Evolutionary conservation across 257 asterid genomes (phyloP).

Genomic region (Cordia subcordata): DNA sequence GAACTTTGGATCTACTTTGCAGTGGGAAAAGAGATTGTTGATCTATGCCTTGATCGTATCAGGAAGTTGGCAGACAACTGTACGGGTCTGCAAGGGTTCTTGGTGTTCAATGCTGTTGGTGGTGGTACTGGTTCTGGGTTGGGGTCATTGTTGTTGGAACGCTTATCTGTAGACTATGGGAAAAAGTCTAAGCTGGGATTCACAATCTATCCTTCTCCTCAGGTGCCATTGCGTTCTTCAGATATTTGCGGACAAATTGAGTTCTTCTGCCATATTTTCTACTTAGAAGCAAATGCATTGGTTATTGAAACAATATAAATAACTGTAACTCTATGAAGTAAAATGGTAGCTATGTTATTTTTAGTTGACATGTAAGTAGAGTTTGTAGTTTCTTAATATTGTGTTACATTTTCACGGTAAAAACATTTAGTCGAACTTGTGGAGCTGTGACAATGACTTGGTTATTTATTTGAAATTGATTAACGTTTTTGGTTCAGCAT

Average conservation of each 20-base stretch:
- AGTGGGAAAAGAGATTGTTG: constrained; percentile 88
- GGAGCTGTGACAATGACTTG: no score
- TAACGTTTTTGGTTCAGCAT: no score
- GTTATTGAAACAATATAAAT: no score
- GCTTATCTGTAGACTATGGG: background rate
- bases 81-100: constrained; percentile 88
- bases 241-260: background rate
- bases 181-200: background rate
- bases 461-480: no score
- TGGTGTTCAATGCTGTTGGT: constrained; percentile 47
- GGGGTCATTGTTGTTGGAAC: background rate
- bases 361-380: no score
- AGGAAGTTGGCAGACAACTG: constrained; percentile 92
- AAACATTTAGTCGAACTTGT: no score
- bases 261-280: no score
- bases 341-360: no score
- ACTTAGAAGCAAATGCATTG: no score
- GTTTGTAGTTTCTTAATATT: no score
- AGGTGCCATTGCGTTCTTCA: constrained; percentile 29
- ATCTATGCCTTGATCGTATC: constrained; percentile 79
- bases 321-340: no score
- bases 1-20: constrained; percentile 13
- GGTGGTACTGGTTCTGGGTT: background rate
- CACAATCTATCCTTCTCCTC: constrained; percentile 64
- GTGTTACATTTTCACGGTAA: no score